These are phyloP conservation scores for Paecilomyces formosus DNA, from an alignment of 2,329 filamentous ascomycete genomes.

Conservation along the genomic window DNA sequence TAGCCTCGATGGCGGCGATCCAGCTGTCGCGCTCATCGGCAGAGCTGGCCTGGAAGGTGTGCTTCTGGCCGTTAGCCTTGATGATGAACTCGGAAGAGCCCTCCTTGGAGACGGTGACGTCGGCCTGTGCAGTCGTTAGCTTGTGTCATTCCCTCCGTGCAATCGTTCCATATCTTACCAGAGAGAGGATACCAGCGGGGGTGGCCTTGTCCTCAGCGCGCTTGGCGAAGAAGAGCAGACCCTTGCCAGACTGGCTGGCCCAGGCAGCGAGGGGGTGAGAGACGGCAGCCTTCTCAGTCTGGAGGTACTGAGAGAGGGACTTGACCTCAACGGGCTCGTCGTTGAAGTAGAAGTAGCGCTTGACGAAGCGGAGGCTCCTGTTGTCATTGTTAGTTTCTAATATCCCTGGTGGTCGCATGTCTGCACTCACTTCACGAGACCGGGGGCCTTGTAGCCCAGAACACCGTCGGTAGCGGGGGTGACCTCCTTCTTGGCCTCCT, in stretches of 20 bases:
- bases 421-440: constrained; percentile 73
- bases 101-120: constrained; percentile 62
- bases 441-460: constrained; percentile 83
- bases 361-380: constrained; percentile 82
- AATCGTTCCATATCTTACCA: constrained; percentile 51
- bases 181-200: constrained; percentile 73
- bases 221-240: constrained; percentile 86
- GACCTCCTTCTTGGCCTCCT: constrained; percentile 44
- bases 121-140: constrained; percentile 40
- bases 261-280: constrained; percentile 78
- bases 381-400: constrained; percentile 13
- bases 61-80: constrained; percentile 80
- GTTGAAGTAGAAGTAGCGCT: constrained; percentile 88
- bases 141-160: not conserved
- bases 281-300: constrained; percentile 76
- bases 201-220: constrained; percentile 71
- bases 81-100: constrained; percentile 78
- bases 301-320: constrained; percentile 68
- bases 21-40: constrained; percentile 82
- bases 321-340: constrained; percentile 66
- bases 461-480: constrained; percentile 75
- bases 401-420: not conserved
- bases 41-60: constrained; percentile 77
- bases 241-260: constrained; percentile 90
- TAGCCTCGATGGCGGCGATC: constrained; percentile 75